Conservation (phyloP, 2,329 filamentous ascomycete species). For the Dryadomyces sulphureus region DNA sequence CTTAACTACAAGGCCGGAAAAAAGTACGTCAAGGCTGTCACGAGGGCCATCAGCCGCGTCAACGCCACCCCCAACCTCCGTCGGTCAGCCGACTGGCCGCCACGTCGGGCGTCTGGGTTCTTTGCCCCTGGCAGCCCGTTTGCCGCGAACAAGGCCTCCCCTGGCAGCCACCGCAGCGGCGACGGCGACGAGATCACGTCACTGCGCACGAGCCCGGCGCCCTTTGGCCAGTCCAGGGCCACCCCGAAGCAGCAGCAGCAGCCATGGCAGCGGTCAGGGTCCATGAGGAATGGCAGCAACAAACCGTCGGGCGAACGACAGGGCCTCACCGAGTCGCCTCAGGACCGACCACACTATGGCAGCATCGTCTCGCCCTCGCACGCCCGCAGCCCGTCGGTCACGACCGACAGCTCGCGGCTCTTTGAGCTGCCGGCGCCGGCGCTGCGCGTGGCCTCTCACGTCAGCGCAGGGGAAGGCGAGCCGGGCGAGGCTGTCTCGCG, state of each 20-base stretch:
- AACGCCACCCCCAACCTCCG: constrained; percentile 31
- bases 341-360: constrained; percentile 32
- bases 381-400: constrained; percentile 9
- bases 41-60: constrained; percentile 52
- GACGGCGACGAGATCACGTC: constrained; percentile 10
- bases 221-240: constrained; percentile 12
- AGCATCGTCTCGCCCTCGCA: constrained; percentile 31
- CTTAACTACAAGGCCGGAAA: constrained; percentile 92
- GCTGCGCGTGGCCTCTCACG: constrained; percentile 24
- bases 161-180: constrained; percentile 9
- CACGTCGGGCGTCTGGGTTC: constrained; percentile 17
- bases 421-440: constrained; percentile 42
- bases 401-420: constrained; percentile 13
- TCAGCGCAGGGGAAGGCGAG: constrained; percentile 10
- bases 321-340: constrained; percentile 22
- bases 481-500: neutral
- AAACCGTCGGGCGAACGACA: constrained; percentile 23
- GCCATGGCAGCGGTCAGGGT: neutral
- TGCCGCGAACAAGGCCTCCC: constrained; percentile 12
- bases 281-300: neutral
- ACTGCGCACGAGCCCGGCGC: constrained; percentile 14
- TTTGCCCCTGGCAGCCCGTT: constrained; percentile 9
- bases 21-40: constrained; percentile 78
- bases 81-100: constrained; percentile 18
- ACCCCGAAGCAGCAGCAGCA: neutral